Percentiles rank a stretch among this genome's conserved stretches.
phyloP scores from a whole-genome alignment of 768 basidiomycete genomes.

The Lactarius vividus region DNA sequence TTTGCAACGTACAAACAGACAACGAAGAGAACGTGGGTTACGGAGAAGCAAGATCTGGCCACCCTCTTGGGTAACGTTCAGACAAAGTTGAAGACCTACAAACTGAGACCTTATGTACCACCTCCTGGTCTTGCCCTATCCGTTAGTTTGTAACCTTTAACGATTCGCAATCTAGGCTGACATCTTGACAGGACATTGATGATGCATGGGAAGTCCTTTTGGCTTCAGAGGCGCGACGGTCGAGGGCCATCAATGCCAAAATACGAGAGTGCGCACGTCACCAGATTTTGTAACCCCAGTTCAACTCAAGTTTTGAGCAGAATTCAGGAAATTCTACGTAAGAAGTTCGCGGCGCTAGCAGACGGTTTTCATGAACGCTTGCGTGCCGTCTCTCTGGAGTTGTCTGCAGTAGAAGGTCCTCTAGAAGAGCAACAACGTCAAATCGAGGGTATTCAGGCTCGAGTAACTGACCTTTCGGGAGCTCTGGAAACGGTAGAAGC shows the following conservation, averaged over 20 bases:
- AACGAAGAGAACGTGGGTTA: conserved; percentile 83
- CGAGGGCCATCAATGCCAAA: conserved; percentile 81
- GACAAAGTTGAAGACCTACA: conserved; percentile 91
- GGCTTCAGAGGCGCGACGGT: conserved; percentile 70
- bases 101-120: conserved; percentile 80
- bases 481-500: conserved; percentile 50
- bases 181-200: conserved; percentile 61
- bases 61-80: conserved; percentile 91
- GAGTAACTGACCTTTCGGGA: conserved; percentile 63
- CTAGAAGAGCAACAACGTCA: conserved; percentile 80
- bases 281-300: background rate
- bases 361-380: conserved; percentile 73
- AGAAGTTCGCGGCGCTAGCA: conserved; percentile 72
- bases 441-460: conserved; percentile 60
- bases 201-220: conserved; percentile 71
- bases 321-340: conserved; percentile 78
- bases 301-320: conserved; percentile 38
- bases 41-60: conserved; percentile 83
- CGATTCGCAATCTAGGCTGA: background rate
- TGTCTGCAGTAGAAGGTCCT: conserved; percentile 73
- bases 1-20: conserved; percentile 84
- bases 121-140: conserved; percentile 62
- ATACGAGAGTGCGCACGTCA: conserved; percentile 69
- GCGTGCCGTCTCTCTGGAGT: conserved; percentile 61
- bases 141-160: conserved; percentile 36